Base-by-base conservation (phyloP, 306 rosid species). In the Lagenaria siceraria region DNA sequence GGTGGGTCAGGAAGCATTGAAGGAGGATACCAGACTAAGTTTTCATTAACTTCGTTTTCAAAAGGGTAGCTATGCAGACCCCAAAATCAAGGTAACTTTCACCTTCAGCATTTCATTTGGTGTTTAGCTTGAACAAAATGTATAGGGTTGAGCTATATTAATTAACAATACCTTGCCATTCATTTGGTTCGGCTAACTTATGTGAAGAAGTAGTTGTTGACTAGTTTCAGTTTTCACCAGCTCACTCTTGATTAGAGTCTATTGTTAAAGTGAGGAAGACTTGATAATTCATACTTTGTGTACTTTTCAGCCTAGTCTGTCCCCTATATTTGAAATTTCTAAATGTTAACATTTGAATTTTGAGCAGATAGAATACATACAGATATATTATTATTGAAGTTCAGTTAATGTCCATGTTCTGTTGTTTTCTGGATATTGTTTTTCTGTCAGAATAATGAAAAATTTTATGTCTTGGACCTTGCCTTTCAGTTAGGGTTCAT, bases 31-130 rank as follows among this genome's bases (percentile, higher is more conserved):
- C 82, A 76, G 81, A 78, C 72, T 74, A 65, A 77, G 78, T 36
- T 62, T 68, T 2, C 74, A 77, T 84, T 76, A 22, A 54, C 78
- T 82, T 82, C 54, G 84, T 56, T 79, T 77, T 59, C 54, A 24
- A 61, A 79, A 79, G 77, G 83, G 85, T 79, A 84, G 86, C 66
- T 60, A 96, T 96, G 99, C 99, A 96, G 88, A 92, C 99, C 84
- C 91, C 99, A 17, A 96, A 96, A 87, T 84, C 97, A 81, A 90
- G 99, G 98, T 96, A 85, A 80, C 81, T 89, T 80, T 53, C 65
- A 77, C 25, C 69, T 40, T 31, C 62, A 15, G 51, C 77, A 79
- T 35, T 19, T 77, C 68, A 70, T 81, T 74, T 84, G n/a, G 71
- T 42, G 70, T 74, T 21, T 18, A 10, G 40, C 78, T 53, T 52